These are phyloP conservation scores for Tetracladium maxilliforme DNA, from an alignment of 2,329 filamentous ascomycete species.

Conservation along the genomic window DNA sequence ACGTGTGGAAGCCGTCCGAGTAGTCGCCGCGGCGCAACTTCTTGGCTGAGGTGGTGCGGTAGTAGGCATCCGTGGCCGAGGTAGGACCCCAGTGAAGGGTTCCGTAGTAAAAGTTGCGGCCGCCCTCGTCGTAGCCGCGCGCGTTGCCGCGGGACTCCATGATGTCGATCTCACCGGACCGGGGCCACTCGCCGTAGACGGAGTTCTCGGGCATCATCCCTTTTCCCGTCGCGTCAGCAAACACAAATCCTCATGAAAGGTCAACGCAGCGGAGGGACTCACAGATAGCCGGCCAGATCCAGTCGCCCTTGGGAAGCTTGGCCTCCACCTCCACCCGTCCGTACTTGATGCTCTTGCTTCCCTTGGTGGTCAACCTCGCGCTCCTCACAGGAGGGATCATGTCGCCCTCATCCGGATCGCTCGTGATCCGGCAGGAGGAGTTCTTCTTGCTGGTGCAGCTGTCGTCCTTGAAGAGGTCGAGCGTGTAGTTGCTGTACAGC, in stretches of 20 bases:
- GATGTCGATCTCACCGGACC: conserved; percentile 37
- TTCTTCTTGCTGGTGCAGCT: conserved; percentile 23
- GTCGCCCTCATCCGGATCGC: conserved; percentile 23
- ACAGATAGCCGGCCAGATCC: conserved; percentile 34
- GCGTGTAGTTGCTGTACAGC: conserved; percentile 21
- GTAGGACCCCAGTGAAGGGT: conserved; percentile 31
- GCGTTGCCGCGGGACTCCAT: conserved; percentile 32
- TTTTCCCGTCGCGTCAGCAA: conserved; percentile 3
- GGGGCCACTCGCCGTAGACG: conserved; percentile 33
- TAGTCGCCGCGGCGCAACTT: conserved; percentile 21
- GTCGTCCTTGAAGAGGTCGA: conserved; percentile 26
- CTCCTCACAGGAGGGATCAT: conserved; percentile 34
- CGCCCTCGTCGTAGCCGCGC: conserved; percentile 18
- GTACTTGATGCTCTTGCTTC: conserved; percentile 29
- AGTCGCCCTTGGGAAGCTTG: conserved; percentile 34
- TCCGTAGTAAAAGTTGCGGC: conserved; percentile 24
- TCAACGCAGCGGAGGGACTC: conserved; percentile 3
- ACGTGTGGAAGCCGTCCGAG: conserved; percentile 30
- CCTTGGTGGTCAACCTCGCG: conserved; percentile 30
- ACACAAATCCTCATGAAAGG: conserved; percentile 1
- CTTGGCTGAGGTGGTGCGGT: conserved; percentile 15
- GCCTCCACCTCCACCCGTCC: conserved; percentile 37
- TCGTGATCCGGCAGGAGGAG: conserved; percentile 20
- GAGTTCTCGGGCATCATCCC: conserved; percentile 33
- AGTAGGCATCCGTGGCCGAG: conserved; percentile 11